These are phyloP conservation scores for Dictyostelium intermedium DNA, from an alignment of 78 protist species.

Conservation along the genomic window DNA sequence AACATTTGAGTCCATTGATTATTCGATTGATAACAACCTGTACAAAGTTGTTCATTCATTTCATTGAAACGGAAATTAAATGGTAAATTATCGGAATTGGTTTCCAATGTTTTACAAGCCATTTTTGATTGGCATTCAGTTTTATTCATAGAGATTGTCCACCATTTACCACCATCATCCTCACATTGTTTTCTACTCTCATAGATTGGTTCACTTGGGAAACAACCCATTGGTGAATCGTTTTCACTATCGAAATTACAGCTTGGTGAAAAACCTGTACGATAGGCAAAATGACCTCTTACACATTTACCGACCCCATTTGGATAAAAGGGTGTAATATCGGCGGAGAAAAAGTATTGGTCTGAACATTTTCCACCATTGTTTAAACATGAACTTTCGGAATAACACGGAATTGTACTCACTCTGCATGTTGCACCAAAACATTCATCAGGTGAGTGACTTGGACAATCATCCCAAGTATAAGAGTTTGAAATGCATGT, in stretches of 20 bases:
- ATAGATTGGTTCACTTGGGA: neutral
- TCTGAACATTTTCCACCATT: conserved; percentile 29
- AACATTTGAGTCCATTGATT: conserved; percentile 21
- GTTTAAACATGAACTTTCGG: neutral
- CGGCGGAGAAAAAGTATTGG: neutral
- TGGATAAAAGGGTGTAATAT: neutral
- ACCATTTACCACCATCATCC: conserved; percentile 1
- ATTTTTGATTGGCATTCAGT: neutral
- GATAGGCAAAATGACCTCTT: neutral
- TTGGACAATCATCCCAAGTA: neutral
- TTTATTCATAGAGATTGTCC: neutral
- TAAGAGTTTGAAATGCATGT: neutral
- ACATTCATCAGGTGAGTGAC: neutral
- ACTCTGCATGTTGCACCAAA: neutral
- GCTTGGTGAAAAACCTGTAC: neutral
- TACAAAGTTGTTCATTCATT: conserved; percentile 6
- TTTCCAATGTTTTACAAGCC: conserved; percentile 12
- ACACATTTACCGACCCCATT: conserved; percentile 34
- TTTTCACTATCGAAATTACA: conserved; percentile 11
- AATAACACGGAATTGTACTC: neutral
- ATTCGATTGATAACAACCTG: neutral
- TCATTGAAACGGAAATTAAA: conserved; percentile 31
- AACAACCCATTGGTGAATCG: conserved; percentile 62
- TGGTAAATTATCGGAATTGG: neutral
- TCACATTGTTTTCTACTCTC: too few relatives aligned